Conservation (phyloP, 768 basidiomycete species). For the Tylopilus subfusipes region DNA sequence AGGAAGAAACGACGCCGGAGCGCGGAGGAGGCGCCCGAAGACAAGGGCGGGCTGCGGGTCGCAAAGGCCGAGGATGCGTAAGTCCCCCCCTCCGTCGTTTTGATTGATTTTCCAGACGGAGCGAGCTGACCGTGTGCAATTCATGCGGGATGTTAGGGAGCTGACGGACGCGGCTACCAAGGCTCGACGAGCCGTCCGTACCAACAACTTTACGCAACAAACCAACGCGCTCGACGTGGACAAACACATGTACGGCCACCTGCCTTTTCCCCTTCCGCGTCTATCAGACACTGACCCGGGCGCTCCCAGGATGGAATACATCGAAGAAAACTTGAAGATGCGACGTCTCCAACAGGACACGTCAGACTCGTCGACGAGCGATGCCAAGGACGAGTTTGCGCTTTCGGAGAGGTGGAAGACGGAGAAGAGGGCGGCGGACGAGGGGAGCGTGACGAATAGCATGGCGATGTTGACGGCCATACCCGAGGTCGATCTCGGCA, state of each 20-base stretch:
- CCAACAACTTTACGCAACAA: constrained; percentile 96
- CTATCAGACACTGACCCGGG: too few species aligned
- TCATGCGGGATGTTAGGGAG: constrained; percentile 40
- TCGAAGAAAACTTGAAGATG: constrained; percentile 87
- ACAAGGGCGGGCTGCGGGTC: constrained; percentile 54
- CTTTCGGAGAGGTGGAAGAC: constrained; percentile 63
- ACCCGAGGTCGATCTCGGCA: constrained; percentile 96
- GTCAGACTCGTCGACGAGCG: constrained; percentile 40
- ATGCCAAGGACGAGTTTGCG: constrained; percentile 72
- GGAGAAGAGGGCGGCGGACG: constrained; percentile 60
- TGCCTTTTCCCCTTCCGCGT: not conserved
- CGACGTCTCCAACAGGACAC: constrained; percentile 55
- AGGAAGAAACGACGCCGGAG: constrained; percentile 65
- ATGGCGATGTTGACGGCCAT: constrained; percentile 96
- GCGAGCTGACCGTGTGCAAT: too few species aligned
- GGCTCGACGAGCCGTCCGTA: constrained; percentile 68
- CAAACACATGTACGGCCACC: constrained; percentile 82
- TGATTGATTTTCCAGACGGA: too few species aligned
- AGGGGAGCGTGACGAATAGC: constrained; percentile 91
- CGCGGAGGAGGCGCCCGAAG: constrained; percentile 41
- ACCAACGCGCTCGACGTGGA: constrained; percentile 95
- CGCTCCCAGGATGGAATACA: constrained; percentile 83
- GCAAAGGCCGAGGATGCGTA: constrained; percentile 49
- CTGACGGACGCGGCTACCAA: constrained; percentile 65
- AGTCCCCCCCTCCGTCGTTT: constrained; percentile 15